Evolutionary conservation across 1,284 basidiomycete genomes (phyloP), one percentile per base, ranked within the genome.

Genomic region (Irpex rosettiformis): DNA sequence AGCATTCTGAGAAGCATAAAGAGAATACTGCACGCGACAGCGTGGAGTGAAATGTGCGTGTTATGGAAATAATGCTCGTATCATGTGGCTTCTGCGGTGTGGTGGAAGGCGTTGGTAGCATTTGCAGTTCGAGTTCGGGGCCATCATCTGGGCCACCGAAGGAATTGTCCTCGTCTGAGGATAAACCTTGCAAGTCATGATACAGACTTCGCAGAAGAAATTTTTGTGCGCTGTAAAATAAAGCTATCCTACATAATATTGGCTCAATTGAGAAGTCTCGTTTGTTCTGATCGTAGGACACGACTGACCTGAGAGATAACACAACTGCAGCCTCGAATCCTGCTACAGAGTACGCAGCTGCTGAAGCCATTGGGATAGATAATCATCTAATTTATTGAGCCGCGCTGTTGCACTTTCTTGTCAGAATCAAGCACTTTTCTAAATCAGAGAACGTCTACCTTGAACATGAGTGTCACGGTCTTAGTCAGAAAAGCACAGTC

Each of bases 1-100:
- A 86, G 56, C 83, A 82, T 69, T 90, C 89, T 3, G 84, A 80
- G 66, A 91, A 88, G 64, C 83, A 86, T 28, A 82, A 68, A 0
- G 87, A 80, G 65, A 91, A 91, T 3, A 83, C 69, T 1, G 73
- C 73, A 49, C 83, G 75, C 1, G 88, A 77, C 1, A 88, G 69
- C 2, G 70, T 69, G 0, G 84, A 82, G 62, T 88, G 84, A 52
- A 82, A 72, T 16, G 76, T 71, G 11, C 71, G 64, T 10, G 68
- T 67, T 63, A 61, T 63, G 60, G 62, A 16, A 60, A 48, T 11
- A 18, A 42, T 60, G 21, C 70, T 62, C 60, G 67, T 54, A 52
- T 66, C 64, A 52, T 67, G 55, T 54, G 73, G 71, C 1, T 69
- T 52, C 16, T 30, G 22, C 3, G 70, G 65, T 21, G 76, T 75